phyloP scores from a whole-genome alignment of 164 flowering plant genomes.

The Tetracentron sinense region DNA sequence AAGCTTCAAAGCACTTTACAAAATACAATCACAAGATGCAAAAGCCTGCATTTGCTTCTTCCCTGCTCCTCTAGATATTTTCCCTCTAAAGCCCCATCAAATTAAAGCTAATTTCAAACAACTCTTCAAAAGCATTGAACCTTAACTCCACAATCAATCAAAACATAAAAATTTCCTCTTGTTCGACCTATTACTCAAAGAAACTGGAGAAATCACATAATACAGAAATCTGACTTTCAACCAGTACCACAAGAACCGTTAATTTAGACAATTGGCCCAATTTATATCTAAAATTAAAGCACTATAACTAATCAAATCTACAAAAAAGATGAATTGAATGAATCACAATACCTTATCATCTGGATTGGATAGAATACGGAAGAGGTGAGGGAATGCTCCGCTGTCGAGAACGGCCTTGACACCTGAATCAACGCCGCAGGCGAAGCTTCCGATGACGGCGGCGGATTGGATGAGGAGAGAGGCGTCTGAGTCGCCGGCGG shows the following conservation, averaged over 20 bases:
- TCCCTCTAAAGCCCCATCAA: not conserved
- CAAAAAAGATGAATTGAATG: not conserved
- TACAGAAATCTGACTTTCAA: no score
- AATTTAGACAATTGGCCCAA: not conserved
- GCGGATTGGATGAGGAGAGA: constrained; percentile 69
- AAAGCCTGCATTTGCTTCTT: not conserved
- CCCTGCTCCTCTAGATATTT: not conserved
- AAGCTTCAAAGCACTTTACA: no score
- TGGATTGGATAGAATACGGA: constrained; percentile 47
- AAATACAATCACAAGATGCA: no score
- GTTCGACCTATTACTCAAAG: no score
- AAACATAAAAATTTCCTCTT: no score
- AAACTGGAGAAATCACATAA: no score
- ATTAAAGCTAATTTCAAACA: not conserved
- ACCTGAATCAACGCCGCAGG: constrained; percentile 86
- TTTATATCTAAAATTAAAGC: not conserved
- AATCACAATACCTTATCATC: constrained; percentile 51
- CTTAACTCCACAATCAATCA: not conserved
- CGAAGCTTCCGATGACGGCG: constrained; percentile 84
- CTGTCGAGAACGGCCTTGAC: constrained; percentile 77
- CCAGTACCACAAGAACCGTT: no score
- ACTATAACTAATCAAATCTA: not conserved
- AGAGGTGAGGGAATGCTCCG: constrained; percentile 64
- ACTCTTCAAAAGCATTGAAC: not conserved
- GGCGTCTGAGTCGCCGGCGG: constrained; percentile 22